phyloP scores from a whole-genome alignment of 345 rosid species.

The Linum tenue region DNA sequence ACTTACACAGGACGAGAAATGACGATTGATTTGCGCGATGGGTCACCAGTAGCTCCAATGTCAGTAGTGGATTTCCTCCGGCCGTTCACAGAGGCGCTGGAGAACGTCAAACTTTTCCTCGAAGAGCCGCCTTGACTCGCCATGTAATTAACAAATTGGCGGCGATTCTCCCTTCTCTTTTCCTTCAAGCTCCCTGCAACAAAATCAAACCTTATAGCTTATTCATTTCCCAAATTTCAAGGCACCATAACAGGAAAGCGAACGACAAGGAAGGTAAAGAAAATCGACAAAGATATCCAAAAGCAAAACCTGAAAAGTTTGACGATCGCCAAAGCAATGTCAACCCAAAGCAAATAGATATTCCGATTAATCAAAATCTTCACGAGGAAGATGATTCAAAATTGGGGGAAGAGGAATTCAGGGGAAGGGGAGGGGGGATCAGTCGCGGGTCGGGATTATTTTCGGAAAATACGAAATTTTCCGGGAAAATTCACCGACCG shows the following conservation, averaged over 20 bases:
- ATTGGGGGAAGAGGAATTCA: neutral
- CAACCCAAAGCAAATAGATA: neutral
- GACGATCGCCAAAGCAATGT: neutral
- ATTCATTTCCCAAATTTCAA: neutral
- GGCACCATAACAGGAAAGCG: neutral
- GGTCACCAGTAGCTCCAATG: conserved; percentile 37
- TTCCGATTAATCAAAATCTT: neutral
- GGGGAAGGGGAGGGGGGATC: neutral
- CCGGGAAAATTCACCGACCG: conserved; percentile 5
- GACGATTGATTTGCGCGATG: conserved; percentile 48
- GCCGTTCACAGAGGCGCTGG: conserved; percentile 27
- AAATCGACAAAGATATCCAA: neutral
- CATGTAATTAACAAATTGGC: conserved; percentile 24
- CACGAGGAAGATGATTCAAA: neutral
- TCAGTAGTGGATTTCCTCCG: conserved; percentile 48
- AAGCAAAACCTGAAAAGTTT: neutral
- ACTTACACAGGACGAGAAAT: conserved; percentile 59
- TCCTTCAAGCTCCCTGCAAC: neutral
- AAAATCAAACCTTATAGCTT: neutral
- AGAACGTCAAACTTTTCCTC: conserved; percentile 47
- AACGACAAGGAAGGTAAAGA: neutral
- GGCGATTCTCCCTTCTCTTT: neutral
- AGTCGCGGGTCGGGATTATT: neutral
- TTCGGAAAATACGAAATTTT: neutral
- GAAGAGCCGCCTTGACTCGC: conserved; percentile 67